Evolutionary conservation across 2,329 filamentous ascomycete genomes (phyloP), one percentile per base, ranked within the genome.

Genomic region (Talaromyces sp.): DNA sequence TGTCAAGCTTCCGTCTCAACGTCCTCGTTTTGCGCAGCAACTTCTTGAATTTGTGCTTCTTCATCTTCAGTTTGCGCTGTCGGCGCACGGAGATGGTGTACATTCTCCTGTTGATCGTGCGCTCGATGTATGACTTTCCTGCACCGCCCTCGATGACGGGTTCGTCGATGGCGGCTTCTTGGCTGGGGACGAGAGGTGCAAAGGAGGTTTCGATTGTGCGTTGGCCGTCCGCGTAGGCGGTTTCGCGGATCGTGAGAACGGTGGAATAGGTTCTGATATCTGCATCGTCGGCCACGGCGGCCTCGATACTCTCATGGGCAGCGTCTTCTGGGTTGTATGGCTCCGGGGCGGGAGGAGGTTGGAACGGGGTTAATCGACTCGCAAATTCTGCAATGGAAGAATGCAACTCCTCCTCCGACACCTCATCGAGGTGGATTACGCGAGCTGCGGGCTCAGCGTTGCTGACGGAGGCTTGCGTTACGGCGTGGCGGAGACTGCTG

Each of bases 11-110:
- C 75, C 92, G 87, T 75, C 93, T 88, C 81, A 92, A 78, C 75
- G 91, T 93, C 76, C 93, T 87, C 73, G 93, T 97, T 78, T 87
- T 86, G 83, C 89, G 91, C 90, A 96, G 92, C 69, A 98, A 83
- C 86, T 99, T 99, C 92, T 97, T 98, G 80, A 96, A 96, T 88
- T 99, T 99, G 86, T 98, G 93, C 86, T 98, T 99, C 90, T 99
- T 99, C 93, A 99, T 99, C 86, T 92, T 96, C 73, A 97, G 81
- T 81, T 95, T 96, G 74, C 92, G 84, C 79, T 96, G 92, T 77
- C 95, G 85, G 83, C 89, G 92, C 69, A 97, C 93, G 73, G 91
- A 96, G 74, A 99, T 92, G 67, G 92, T 86, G 65, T 88, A 80
- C 88, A 96, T 93, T 68, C 70, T 69, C 67, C 80, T 77, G 63